Base-by-base conservation (phyloP, 257 asterid species). In the Solanum rostratum region DNA sequence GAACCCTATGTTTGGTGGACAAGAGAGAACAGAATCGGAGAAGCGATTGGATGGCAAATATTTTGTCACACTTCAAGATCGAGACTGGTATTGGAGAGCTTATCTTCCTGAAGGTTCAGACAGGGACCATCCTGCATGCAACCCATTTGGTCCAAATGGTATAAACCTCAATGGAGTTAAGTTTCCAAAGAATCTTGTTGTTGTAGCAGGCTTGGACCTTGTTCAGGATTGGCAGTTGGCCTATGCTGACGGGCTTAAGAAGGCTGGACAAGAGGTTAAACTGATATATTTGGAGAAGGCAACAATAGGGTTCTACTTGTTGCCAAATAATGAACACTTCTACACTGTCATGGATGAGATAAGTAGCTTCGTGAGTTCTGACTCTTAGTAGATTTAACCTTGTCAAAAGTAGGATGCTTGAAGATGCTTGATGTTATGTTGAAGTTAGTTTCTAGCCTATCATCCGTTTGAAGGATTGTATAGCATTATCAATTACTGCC, bases 71-170 rank as follows among this genome's bases (percentile, higher is more conserved):
- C 73, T 95, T 73, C 95, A 91, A 52, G 98, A 95, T 49, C 81
- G 97, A 78, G 98, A 95, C 85, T 95, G 98, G 97, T 95, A 95
- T 81, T 95, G 98, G 98, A 83, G 97, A 69, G 98, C 98, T 0
- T 95, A 91, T 84, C 80, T 95, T 43, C 98, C 98, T 0, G 97
- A 92, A 76, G 93, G 95, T 14, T 94, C 92, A 27, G 95, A 93
- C 83, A 84, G 98, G 62, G 98, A 95, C 80, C 98, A 95, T 82
- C 98, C 98, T 0, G 97, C 98, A 0, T 95, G 97, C 79, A 95
- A 93, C 53, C 93, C 91, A 5, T 93, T 93, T 4, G 97, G 98
- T 6, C 96, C 93, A 3, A 88, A 92, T 69, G 87, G 94, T 45
- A 70, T 63, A 68, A 83, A 86, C 70, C 85, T 95, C 14, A 89